Evolutionary conservation across 164 flowering plant species (phyloP).

Genomic region (Macadamia integrifolia): DNA sequence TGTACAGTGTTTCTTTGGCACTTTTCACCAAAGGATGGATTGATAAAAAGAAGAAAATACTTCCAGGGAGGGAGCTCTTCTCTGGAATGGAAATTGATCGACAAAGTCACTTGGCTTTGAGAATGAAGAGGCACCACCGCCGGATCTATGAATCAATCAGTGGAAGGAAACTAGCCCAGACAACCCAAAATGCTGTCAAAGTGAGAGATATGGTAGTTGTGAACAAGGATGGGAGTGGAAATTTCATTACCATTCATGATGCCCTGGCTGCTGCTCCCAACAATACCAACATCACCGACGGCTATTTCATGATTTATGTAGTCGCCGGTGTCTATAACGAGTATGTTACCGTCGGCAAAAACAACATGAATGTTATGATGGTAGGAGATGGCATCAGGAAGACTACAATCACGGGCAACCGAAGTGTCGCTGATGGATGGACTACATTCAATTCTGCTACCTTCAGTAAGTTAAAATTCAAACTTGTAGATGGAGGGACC

Average conservation of each 20-base stretch:
- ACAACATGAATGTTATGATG: constrained; percentile 14
- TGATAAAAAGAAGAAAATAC: background rate
- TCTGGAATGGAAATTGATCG: too few relatives aligned
- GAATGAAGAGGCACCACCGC: background rate
- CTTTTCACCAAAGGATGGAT: constrained; percentile 28
- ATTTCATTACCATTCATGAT: background rate
- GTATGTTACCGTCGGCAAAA: constrained; percentile 7
- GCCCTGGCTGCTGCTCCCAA: constrained; percentile 24
- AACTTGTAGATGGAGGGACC: too few relatives aligned
- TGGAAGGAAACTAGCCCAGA: constrained; percentile 9
- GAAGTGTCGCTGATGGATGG: constrained; percentile 30
- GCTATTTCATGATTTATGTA: constrained; percentile 13
- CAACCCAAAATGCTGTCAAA: constrained; percentile 2
- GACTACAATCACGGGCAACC: constrained; percentile 42
- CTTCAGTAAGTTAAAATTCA: constrained; percentile 18
- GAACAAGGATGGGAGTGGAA: constrained; percentile 25
- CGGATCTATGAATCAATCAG: too few relatives aligned
- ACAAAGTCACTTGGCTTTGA: constrained; percentile 5
- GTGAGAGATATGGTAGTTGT: constrained; percentile 28
- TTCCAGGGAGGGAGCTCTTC: background rate
- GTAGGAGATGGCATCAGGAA: constrained; percentile 24
- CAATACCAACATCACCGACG: constrained; percentile 5
- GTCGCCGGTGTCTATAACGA: constrained; percentile 19
- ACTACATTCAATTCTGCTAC: constrained; percentile 45
- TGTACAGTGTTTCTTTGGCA: constrained; percentile 32